phyloP scores from a whole-genome alignment of 129 eudicot genomes.

The Flaveria bidentis region DNA sequence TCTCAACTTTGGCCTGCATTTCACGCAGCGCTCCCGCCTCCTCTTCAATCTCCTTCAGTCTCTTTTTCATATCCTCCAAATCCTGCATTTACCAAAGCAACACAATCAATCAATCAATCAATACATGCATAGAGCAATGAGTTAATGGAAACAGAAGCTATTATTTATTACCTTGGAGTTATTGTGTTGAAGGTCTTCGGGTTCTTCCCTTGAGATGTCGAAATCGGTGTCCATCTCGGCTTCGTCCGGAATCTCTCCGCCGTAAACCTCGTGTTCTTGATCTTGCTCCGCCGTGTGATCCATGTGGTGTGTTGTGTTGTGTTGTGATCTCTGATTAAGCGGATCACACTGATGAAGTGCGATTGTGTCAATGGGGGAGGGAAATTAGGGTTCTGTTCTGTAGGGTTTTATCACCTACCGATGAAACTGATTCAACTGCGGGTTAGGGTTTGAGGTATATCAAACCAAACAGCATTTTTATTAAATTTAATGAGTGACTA shows the following conservation, averaged over 20 bases:
- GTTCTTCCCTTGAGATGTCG: conserved; percentile 45
- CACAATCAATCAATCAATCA: neutral
- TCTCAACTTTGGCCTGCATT: conserved; percentile 83
- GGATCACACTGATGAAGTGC: conserved; percentile 9
- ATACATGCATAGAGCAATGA: neutral
- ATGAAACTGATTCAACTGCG: conserved; percentile 1
- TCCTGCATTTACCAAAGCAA: conserved; percentile 39
- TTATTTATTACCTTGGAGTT: conserved; percentile 42
- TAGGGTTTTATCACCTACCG: neutral
- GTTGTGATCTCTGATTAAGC: neutral
- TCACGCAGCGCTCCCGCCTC: conserved; percentile 90
- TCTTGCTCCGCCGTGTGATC: conserved; percentile 51
- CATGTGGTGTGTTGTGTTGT: neutral
- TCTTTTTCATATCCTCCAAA: conserved; percentile 69
- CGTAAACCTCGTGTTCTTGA: conserved; percentile 70
- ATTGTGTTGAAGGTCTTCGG: conserved; percentile 40
- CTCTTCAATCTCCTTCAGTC: conserved; percentile 77
- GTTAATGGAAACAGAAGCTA: neutral
- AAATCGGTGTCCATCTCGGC: conserved; percentile 67
- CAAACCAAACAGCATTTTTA: neutral
- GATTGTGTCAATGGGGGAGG: neutral
- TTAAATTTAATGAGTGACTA: too few species aligned
- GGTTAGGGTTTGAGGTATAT: neutral
- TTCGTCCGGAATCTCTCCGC: conserved; percentile 63
- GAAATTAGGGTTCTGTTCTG: conserved; percentile 4